Evolutionary conservation across 345 rosid species (phyloP).

Genomic region (Geranium brycei): DNA sequence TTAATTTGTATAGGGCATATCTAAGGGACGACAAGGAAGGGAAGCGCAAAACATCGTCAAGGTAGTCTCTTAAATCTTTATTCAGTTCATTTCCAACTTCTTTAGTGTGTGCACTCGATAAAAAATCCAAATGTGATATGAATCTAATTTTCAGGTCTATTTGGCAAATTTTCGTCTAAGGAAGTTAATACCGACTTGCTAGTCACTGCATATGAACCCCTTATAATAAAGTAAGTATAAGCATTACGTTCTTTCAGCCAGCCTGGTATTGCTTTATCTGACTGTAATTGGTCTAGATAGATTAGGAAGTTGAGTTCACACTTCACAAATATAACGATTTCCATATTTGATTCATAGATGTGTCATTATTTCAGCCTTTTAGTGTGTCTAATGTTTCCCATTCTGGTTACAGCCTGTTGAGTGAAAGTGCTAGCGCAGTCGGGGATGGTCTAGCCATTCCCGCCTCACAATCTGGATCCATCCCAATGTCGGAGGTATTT

Average conservation of each 20-base stretch:
- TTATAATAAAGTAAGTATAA: conserved; percentile 44
- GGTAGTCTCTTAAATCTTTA: conserved; percentile 18
- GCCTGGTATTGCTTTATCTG: no score
- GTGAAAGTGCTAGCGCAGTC: conserved; percentile 57
- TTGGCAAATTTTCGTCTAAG: conserved; percentile 63
- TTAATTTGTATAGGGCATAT: conserved; percentile 31
- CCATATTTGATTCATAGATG: no score
- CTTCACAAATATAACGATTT: neutral
- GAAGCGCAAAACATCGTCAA: conserved; percentile 70
- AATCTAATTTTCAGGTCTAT: conserved; percentile 37
- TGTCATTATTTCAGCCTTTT: neutral
- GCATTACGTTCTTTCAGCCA: neutral
- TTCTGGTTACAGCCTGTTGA: conserved; percentile 46
- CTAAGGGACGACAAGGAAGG: conserved; percentile 91
- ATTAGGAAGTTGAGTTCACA: no score
- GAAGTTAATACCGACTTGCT: conserved; percentile 66
- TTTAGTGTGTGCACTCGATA: neutral
- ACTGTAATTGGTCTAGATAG: no score
- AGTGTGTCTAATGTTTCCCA: conserved; percentile 1
- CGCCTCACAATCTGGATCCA: conserved; percentile 40
- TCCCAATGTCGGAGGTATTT: conserved; percentile 59
- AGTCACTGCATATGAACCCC: conserved; percentile 58
- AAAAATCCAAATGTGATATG: neutral
- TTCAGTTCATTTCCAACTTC: neutral
- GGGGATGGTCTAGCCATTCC: conserved; percentile 60